A percentile compares a stretch with the other conserved stretches of the same genome.
Evolutionary conservation across 2,329 filamentous ascomycete genomes (phyloP).

Genomic region (Cladosporium austrohemisphaericum): DNA sequence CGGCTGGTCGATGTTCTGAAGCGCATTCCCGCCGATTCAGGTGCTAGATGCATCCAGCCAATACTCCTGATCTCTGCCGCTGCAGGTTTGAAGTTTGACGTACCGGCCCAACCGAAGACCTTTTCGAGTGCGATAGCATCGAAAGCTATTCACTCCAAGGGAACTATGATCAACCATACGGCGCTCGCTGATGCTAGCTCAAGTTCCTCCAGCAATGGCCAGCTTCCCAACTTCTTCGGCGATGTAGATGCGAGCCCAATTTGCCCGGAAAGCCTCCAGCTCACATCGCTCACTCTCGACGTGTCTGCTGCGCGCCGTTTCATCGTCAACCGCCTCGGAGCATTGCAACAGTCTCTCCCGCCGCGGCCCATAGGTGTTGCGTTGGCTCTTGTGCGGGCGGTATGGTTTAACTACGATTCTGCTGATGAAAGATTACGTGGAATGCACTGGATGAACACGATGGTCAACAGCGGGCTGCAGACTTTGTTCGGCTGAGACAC

Average conservation of each 20-base stretch:
- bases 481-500: constrained; percentile 15
- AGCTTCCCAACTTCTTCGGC: not conserved
- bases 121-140: not conserved
- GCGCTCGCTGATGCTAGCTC: not conserved
- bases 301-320: constrained; percentile 8
- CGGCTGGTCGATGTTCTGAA: constrained; percentile 13
- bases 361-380: constrained; percentile 9
- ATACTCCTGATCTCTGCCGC: constrained; percentile 14
- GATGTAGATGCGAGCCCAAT: not conserved
- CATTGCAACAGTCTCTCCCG: constrained; percentile 10
- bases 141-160: not conserved
- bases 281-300: constrained; percentile 11
- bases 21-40: constrained; percentile 11
- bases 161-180: constrained; percentile 3
- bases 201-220: not conserved
- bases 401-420: constrained; percentile 14
- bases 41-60: constrained; percentile 15
- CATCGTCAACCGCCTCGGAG: constrained; percentile 12
- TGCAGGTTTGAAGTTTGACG: constrained; percentile 11
- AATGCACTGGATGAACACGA: constrained; percentile 13
- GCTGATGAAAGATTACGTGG: not conserved
- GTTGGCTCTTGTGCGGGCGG: constrained; percentile 9
- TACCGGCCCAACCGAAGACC: not conserved
- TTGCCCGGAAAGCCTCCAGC: not conserved
- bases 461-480: constrained; percentile 9